A percentile compares a stretch with the other conserved stretches of the same genome.
Evolutionary conservation across 305 asterid species (phyloP).

Genomic region (Rubia occidens): DNA sequence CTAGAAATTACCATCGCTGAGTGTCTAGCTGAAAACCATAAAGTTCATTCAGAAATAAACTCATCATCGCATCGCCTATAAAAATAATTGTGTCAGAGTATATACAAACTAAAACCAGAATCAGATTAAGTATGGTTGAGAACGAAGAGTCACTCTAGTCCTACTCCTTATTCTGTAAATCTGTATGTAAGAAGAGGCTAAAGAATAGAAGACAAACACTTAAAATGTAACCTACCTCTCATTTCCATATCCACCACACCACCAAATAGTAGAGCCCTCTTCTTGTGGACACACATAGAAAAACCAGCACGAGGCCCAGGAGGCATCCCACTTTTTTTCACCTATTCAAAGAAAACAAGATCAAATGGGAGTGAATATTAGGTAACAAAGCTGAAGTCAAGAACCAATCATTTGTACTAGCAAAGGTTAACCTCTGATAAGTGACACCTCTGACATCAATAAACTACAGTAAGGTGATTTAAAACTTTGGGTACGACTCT

Average conservation of each 20-base stretch:
- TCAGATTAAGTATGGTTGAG: neutral
- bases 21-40: constrained; percentile 93
- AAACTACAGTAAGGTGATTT: neutral
- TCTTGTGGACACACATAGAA: constrained; percentile 85
- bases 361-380: neutral
- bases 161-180: neutral
- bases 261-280: constrained; percentile 87
- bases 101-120: neutral
- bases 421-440: neutral
- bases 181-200: constrained; percentile 11
- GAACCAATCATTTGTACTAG: neutral
- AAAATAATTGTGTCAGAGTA: constrained; percentile 21
- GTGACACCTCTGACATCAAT: neutral
- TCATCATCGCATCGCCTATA: constrained; percentile 86
- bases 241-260: constrained; percentile 98
- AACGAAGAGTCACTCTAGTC: neutral
- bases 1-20: constrained; percentile 63
- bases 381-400: constrained; percentile 1
- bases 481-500: neutral
- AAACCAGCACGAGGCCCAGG: constrained; percentile 99
- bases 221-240: constrained; percentile 47
- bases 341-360: constrained; percentile 31
- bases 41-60: constrained; percentile 90
- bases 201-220: constrained; percentile 13
- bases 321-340: constrained; percentile 91